Evolutionary conservation across 805 yeast genomes (phyloP), one percentile per base, ranked within the genome.

Genomic region (Nematodospora valgi): DNA sequence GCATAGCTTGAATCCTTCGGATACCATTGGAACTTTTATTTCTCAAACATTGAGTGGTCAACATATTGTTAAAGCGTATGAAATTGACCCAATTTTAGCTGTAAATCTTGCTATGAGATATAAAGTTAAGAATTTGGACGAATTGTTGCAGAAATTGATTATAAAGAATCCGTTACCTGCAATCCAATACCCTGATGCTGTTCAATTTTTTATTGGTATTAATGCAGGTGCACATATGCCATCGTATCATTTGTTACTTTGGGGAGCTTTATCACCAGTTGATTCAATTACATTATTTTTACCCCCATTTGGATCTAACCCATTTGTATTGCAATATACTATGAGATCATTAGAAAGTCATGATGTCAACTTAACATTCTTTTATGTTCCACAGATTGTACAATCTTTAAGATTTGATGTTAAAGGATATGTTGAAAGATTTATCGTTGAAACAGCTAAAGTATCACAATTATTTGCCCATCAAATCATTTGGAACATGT

Each of bases 311-410:
- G 80, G 82, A 22, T 61, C 61, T 21, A 76, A 85, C 49, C 78
- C 93, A 0, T 72, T 66, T 47, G 67, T 86, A 15, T 61, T 86
- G 40, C 99, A 93, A 59, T 93, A 82, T 53, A 82, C 95, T 10
- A 83, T 91, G 83, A 72, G 95, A 47, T 84, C 97, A 0, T 64
- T 93, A 44, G 96, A 88, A 56, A 72, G 79, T 14, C 95, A 86
- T 50, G 95, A 87, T 50, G 87, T 86, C 23, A 83, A 85, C 48
- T 64, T 83, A 43, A 86, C 96, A 0, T 93, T 94, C 65, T 93
- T 94, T 58, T 93, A 94, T 52, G 98, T 93, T 35, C 99, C 99
- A 2, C 98, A 93, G 57, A 87, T 93, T 58, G 98, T 93, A 14
- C 99, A 93, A 62, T 74, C 86, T 44, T 70, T 93, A 47, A 74